These are phyloP conservation scores for Gossypium trilobum DNA, from an alignment of 441 rosid genomes.

Conservation along the genomic window DNA sequence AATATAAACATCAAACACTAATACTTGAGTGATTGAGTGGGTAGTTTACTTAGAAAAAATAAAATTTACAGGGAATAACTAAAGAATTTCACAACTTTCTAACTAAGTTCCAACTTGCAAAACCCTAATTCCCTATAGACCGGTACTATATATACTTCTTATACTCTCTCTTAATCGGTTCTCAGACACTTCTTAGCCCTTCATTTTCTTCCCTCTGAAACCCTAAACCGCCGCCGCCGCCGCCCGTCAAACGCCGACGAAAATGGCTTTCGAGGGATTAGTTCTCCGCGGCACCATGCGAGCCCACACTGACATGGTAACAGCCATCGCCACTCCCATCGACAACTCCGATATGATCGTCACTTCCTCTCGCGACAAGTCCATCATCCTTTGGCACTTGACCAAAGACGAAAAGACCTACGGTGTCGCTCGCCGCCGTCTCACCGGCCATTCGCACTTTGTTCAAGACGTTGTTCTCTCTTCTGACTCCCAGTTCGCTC, in stretches of 20 bases:
- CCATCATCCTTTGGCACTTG: slow-evolving; percentile 77
- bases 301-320: slow-evolving; percentile 91
- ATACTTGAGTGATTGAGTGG: background rate
- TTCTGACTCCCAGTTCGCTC: slow-evolving; percentile 91
- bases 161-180: background rate
- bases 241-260: background rate
- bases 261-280: slow-evolving; percentile 43
- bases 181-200: background rate
- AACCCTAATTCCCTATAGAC: background rate
- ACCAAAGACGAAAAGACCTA: slow-evolving; percentile 70
- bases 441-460: slow-evolving; percentile 88
- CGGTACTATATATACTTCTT: background rate
- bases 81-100: background rate
- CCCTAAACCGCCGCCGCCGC: background rate
- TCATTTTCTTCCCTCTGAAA: background rate
- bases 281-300: slow-evolving; percentile 78
- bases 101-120: background rate
- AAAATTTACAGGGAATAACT: background rate
- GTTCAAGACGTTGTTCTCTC: slow-evolving; percentile 92
- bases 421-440: slow-evolving; percentile 75
- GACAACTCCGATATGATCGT: slow-evolving; percentile 88
- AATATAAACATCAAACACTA: too few species aligned
- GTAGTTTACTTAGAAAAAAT: background rate
- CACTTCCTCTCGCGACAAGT: slow-evolving; percentile 85
- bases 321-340: slow-evolving; percentile 81